Percentiles rank a stretch among this genome's conserved stretches.
phyloP scores from a whole-genome alignment of 2,329 filamentous ascomycete genomes.

The Dendrostoma leiphaemia region DNA sequence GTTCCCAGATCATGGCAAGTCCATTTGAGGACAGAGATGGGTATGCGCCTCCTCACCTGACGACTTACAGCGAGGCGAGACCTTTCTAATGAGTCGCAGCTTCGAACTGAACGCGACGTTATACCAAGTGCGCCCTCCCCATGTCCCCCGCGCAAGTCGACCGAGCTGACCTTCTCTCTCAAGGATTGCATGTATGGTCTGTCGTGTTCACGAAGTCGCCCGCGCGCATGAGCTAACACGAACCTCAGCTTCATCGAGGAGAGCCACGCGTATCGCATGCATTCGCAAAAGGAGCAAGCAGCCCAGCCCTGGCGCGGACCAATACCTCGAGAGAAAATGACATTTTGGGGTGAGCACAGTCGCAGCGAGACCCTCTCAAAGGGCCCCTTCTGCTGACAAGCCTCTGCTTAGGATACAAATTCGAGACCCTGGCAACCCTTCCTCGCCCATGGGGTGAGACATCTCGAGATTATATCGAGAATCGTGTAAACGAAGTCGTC shows the following conservation, averaged over 20 bases:
- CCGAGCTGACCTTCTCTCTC: conserved; percentile 14
- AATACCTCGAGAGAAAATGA: conserved; percentile 75
- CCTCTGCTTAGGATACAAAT: conserved; percentile 78
- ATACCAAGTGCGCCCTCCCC: conserved; percentile 65
- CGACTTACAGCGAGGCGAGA: no score
- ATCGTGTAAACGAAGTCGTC: conserved; percentile 67
- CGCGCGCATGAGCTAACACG: conserved; percentile 16
- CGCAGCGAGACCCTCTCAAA: background rate
- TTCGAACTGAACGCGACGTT: conserved; percentile 96
- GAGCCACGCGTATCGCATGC: conserved; percentile 71
- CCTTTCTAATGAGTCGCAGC: conserved; percentile 39
- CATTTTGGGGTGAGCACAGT: conserved; percentile 76
- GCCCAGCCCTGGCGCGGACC: conserved; percentile 38
- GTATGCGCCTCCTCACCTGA: conserved; percentile 38
- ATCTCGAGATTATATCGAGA: conserved; percentile 74
- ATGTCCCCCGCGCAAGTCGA: conserved; percentile 22
- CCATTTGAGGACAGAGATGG: conserved; percentile 81
- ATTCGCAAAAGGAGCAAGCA: conserved; percentile 58
- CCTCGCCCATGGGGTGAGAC: conserved; percentile 72
- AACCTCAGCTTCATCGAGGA: conserved; percentile 82
- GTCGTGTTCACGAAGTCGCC: background rate
- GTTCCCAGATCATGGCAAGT: conserved; percentile 72
- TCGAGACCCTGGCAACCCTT: conserved; percentile 81
- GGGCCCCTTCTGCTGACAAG: background rate
- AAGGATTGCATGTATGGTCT: conserved; percentile 55